phyloP scores from a whole-genome alignment of 441 rosid species.

The Euphorbia corollata region DNA sequence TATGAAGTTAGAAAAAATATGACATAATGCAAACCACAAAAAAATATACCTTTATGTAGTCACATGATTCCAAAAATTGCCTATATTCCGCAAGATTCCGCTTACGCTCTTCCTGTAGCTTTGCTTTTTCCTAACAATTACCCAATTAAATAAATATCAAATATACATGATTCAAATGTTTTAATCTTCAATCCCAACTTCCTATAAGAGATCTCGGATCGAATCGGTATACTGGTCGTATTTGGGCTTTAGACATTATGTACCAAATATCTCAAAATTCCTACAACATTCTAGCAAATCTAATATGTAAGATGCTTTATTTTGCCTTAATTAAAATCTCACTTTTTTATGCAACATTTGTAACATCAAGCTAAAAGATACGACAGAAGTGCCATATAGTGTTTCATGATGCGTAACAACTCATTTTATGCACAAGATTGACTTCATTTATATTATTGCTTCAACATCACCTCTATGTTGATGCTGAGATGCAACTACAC shows the following conservation, averaged over 20 bases:
- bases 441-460: not conserved
- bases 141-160: not conserved
- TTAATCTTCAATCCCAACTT: not conserved
- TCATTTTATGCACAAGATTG: not conserved
- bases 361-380: not conserved
- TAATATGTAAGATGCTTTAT: not conserved
- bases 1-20: not conserved
- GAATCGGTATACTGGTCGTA: not conserved
- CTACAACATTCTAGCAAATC: not conserved
- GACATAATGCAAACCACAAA: conserved; percentile 14
- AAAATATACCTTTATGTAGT: conserved; percentile 65
- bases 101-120: conserved; percentile 68
- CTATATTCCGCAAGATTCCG: conserved; percentile 55
- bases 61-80: conserved; percentile 80
- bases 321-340: not conserved
- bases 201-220: no score
- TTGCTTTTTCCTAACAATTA: conserved; percentile 59
- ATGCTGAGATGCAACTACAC: not conserved
- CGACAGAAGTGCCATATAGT: not conserved
- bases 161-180: conserved; percentile 6
- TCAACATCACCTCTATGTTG: not conserved
- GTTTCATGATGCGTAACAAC: not conserved
- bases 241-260: not conserved
- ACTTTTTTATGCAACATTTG: not conserved
- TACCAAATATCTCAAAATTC: no score